These are phyloP conservation scores for Clavaria fumosa DNA, from an alignment of 768 basidiomycete genomes.

Conservation along the genomic window DNA sequence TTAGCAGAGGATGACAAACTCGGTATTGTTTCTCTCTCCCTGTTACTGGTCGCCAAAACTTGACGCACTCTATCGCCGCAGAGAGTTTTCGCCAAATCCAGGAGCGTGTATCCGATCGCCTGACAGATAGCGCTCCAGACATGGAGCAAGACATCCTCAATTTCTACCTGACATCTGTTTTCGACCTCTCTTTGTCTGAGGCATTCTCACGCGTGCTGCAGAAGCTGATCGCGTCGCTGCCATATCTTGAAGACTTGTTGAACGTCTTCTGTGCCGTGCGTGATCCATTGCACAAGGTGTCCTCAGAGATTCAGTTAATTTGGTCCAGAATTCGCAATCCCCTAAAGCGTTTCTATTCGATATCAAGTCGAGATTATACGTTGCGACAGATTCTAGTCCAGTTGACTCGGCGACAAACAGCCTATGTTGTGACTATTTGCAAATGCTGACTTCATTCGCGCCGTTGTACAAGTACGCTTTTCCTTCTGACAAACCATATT, in stretches of 20 bases:
- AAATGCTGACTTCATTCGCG: conserved; percentile 75
- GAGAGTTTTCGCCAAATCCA: conserved; percentile 89
- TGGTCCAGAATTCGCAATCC: conserved; percentile 67
- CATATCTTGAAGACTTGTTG: conserved; percentile 75
- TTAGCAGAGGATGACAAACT: conserved; percentile 84
- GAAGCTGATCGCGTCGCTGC: conserved; percentile 70
- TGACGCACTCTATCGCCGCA: conserved; percentile 17
- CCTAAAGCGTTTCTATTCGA: conserved; percentile 94
- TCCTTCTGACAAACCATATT: no score
- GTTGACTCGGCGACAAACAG: conserved; percentile 81
- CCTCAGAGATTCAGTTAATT: background rate
- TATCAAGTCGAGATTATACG: conserved; percentile 64
- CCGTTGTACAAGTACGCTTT: conserved; percentile 67
- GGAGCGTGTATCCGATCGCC: conserved; percentile 69
- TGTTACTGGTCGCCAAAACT: conserved; percentile 1
- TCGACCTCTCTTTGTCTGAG: conserved; percentile 83
- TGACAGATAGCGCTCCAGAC: conserved; percentile 61
- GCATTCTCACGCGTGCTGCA: conserved; percentile 86
- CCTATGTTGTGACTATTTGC: conserved; percentile 82
- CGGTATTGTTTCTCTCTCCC: conserved; percentile 36
- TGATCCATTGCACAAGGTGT: background rate
- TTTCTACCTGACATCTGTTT: conserved; percentile 85
- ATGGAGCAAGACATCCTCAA: conserved; percentile 67
- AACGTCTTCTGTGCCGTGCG: conserved; percentile 71
- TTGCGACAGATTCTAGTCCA: conserved; percentile 89